These are phyloP conservation scores for Eudorina sp. DNA, from an alignment of 139 green algal species.

Conservation along the genomic window DNA sequence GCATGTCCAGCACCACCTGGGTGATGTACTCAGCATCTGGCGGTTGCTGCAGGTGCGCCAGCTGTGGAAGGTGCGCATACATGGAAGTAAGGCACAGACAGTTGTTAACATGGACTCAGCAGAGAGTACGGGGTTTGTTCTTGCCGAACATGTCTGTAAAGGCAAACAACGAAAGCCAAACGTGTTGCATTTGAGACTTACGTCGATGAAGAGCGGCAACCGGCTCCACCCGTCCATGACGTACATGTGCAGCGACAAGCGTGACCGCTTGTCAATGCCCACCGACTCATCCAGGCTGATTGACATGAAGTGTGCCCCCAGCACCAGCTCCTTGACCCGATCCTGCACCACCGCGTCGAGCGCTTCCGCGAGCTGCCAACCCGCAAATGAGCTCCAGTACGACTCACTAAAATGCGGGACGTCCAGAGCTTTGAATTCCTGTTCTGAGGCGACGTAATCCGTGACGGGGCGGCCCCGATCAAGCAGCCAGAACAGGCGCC, in stretches of 20 bases:
- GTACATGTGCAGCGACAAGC: not conserved
- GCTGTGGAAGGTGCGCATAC: not conserved
- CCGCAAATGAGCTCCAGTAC: not conserved
- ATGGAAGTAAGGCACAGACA: not conserved
- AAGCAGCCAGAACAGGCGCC: not conserved
- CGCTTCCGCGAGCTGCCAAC: not conserved
- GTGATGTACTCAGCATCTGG: not conserved
- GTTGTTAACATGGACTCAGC: not conserved
- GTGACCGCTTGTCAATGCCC: not conserved
- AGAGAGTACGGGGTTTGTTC: not conserved
- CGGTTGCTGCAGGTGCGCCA: not conserved
- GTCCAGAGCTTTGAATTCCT: not conserved
- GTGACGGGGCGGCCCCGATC: not conserved
- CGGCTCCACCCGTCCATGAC: not conserved
- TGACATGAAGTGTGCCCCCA: not conserved
- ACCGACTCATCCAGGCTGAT: not conserved
- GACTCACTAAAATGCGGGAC: not conserved
- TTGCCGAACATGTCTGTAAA: not conserved
- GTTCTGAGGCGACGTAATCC: not conserved
- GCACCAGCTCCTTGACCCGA: not conserved
- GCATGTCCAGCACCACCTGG: not conserved
- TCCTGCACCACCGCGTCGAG: not conserved
- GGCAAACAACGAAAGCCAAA: not conserved
- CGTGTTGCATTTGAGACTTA: not conserved
- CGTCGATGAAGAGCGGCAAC: not conserved